These are phyloP conservation scores for Cucurbitaria berberidis DNA, from an alignment of 2,329 filamentous ascomycete species.

Conservation along the genomic window DNA sequence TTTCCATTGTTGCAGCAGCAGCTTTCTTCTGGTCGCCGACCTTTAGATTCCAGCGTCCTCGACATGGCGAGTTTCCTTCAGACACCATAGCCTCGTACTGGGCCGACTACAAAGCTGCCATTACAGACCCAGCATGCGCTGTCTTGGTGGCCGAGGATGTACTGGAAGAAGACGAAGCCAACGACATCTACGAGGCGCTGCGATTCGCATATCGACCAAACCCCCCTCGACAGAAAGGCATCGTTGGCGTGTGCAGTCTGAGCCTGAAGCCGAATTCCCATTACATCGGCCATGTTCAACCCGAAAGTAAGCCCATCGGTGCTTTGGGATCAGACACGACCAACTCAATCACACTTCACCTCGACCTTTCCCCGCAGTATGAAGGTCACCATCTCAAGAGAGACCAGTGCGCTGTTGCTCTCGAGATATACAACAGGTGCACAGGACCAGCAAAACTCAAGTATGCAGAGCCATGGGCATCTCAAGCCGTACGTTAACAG, in stretches of 20 bases:
- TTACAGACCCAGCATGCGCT: constrained; percentile 17
- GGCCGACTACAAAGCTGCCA: constrained; percentile 22
- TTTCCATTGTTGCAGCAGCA: constrained; percentile 36
- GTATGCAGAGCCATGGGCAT: constrained; percentile 14
- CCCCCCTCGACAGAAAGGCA: constrained; percentile 6
- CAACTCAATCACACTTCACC: constrained; percentile 11
- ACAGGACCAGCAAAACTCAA: constrained; percentile 31
- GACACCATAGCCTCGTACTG: constrained; percentile 32
- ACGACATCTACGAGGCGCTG: constrained; percentile 30
- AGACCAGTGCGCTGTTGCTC: constrained; percentile 25
- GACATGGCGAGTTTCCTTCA: constrained; percentile 24
- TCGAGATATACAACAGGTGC: constrained; percentile 23
- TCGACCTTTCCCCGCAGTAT: background rate
- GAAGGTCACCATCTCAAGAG: constrained; percentile 12
- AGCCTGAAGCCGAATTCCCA: constrained; percentile 27
- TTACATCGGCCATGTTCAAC: constrained; percentile 25
- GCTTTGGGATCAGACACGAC: constrained; percentile 1
- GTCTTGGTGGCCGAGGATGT: constrained; percentile 27
- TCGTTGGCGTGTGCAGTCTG: constrained; percentile 37
- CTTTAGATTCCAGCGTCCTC: constrained; percentile 36
- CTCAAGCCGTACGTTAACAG: constrained; percentile 3
- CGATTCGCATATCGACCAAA: constrained; percentile 15
- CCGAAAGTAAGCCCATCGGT: constrained; percentile 23
- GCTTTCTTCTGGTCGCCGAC: constrained; percentile 40
- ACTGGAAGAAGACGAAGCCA: constrained; percentile 15